Evolutionary conservation across 2,329 filamentous ascomycete species (phyloP).

Genomic region (Botrytis tulipae): DNA sequence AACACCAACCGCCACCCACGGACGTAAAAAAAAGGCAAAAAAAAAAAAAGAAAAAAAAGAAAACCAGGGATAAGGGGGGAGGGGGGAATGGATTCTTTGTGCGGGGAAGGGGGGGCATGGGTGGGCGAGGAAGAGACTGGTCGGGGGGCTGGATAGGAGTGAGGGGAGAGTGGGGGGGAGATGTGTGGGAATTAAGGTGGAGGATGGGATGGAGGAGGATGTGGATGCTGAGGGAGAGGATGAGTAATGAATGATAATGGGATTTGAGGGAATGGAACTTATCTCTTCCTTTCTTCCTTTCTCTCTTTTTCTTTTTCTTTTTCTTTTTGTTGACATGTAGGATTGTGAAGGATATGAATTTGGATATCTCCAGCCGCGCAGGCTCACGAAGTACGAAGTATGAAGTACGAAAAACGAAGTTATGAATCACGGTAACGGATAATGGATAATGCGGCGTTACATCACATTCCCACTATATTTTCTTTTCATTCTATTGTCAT

Average conservation of each 20-base stretch:
- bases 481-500: background rate
- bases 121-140: background rate
- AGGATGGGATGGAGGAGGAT: conserved; percentile 21
- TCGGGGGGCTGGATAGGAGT: background rate
- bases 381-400: background rate
- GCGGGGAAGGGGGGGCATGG: background rate
- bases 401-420: background rate
- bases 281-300: background rate
- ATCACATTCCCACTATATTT: background rate
- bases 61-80: too few species aligned
- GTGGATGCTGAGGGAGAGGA: conserved; percentile 31
- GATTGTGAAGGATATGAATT: background rate
- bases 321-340: background rate
- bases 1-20: too few species aligned
- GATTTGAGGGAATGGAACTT: background rate
- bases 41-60: too few species aligned
- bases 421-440: background rate
- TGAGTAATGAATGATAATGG: conserved; percentile 18
- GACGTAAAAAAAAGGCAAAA: too few species aligned
- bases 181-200: background rate
- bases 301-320: background rate
- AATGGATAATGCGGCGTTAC: background rate
- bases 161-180: background rate
- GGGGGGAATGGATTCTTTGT: conserved; percentile 15
- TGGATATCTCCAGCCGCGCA: background rate